Conservation (phyloP, 1,284 basidiomycete species). For the Sphagnurus paluster region DNA sequence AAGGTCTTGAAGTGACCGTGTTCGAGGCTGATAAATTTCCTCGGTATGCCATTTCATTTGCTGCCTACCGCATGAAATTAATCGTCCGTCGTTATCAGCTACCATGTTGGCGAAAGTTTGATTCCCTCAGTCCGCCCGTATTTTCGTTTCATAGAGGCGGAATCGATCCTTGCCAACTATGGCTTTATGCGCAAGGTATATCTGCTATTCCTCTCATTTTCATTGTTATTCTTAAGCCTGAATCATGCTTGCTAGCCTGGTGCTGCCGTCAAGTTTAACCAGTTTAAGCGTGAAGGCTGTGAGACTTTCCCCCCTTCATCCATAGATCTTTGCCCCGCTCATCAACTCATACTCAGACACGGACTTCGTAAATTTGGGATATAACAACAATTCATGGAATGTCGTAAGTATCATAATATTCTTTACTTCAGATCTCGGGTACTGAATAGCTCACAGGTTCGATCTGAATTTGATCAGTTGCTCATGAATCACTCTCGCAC, state of each 20-base stretch:
- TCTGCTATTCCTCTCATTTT: not conserved
- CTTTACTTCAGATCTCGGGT: too few relatives aligned
- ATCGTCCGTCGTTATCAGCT: constrained; percentile 34
- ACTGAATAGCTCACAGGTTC: too few relatives aligned
- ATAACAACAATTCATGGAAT: constrained; percentile 62
- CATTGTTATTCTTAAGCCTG: too few relatives aligned
- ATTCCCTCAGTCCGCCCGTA: constrained; percentile 63
- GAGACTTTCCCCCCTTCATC: constrained; percentile 24
- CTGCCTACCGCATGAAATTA: not conserved
- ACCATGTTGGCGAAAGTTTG: constrained; percentile 66
- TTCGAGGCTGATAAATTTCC: constrained; percentile 72
- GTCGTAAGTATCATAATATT: constrained; percentile 60
- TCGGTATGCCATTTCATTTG: constrained; percentile 37
- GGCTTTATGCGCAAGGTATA: constrained; percentile 59
- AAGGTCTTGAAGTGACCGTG: constrained; percentile 68
- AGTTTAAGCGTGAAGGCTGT: constrained; percentile 68
- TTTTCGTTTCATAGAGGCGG: constrained; percentile 59
- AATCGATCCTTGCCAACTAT: constrained; percentile 48
- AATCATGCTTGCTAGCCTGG: constrained; percentile 44
- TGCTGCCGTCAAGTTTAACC: constrained; percentile 64
- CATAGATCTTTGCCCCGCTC: constrained; percentile 1
- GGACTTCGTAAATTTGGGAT: constrained; percentile 59
- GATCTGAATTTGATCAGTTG: constrained; percentile 64
- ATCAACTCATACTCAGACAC: constrained; percentile 48
- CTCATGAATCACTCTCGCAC: constrained; percentile 60